Conservation (phyloP, 192 early-diverging fungal genomes). For the Funneliformis geosporum region DNA sequence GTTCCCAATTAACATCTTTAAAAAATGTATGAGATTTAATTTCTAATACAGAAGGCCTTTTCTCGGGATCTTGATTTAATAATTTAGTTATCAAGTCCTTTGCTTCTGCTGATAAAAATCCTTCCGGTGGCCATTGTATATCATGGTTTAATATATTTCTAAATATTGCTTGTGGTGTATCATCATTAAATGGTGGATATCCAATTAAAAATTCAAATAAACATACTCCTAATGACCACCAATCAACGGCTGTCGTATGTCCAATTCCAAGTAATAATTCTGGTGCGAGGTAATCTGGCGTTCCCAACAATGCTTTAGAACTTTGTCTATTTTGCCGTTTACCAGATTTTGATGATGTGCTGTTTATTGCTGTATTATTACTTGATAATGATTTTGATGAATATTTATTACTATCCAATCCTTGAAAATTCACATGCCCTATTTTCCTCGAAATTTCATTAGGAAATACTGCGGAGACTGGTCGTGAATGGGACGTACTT, state of each 20-base stretch:
- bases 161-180: constrained; percentile 83
- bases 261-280: constrained; percentile 87
- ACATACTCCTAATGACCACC: constrained; percentile 94
- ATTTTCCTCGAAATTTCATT: constrained; percentile 15
- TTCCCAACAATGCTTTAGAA: constrained; percentile 69
- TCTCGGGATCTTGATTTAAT: constrained; percentile 71
- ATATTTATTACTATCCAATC: not conserved
- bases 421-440: constrained; percentile 12
- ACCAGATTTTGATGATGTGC: not conserved
- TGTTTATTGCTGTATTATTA: not conserved
- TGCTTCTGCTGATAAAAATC: constrained; percentile 60
- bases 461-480: constrained; percentile 29
- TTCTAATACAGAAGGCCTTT: constrained; percentile 63
- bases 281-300: constrained; percentile 94
- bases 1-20: constrained; percentile 72
- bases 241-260: constrained; percentile 86
- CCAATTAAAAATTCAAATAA: constrained; percentile 89
- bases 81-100: constrained; percentile 73
- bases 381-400: not conserved
- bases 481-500: not conserved
- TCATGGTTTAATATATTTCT: constrained; percentile 80
- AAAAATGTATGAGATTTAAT: constrained; percentile 77
- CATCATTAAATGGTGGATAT: constrained; percentile 89
- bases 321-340: constrained; percentile 42
- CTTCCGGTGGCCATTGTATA: constrained; percentile 66